These are phyloP conservation scores for Teunomyces stri DNA, from an alignment of 805 yeast species.

Conservation along the genomic window DNA sequence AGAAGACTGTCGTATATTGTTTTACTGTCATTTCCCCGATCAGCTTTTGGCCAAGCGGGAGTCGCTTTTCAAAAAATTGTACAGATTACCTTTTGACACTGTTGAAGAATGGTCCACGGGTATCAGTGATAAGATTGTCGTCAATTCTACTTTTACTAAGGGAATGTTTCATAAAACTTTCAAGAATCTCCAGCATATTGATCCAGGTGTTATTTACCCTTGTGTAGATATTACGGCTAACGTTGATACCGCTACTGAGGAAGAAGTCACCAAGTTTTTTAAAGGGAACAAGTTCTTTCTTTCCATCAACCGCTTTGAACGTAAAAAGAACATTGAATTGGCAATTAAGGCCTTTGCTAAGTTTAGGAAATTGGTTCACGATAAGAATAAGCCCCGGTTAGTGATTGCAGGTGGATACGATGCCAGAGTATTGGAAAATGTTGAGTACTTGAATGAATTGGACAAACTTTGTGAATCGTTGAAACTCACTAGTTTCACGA, in stretches of 20 bases:
- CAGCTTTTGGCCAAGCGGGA: slow-evolving; percentile 65
- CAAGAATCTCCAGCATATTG: slow-evolving; percentile 27
- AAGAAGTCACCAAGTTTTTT: slow-evolving; percentile 36
- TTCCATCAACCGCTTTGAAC: slow-evolving; percentile 86
- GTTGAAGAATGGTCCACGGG: slow-evolving; percentile 80
- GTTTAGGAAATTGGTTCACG: slow-evolving; percentile 32
- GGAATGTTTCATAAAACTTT: slow-evolving; percentile 67
- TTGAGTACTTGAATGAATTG: slow-evolving; percentile 63
- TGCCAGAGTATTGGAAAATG: slow-evolving; percentile 69
- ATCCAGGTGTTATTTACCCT: slow-evolving; percentile 66
- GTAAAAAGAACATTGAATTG: slow-evolving; percentile 75
- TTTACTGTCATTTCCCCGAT: slow-evolving; percentile 97
- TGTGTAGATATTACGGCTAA: slow-evolving; percentile 59
- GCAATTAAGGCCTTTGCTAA: slow-evolving; percentile 69
- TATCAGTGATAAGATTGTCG: slow-evolving; percentile 75
- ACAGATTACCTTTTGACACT: slow-evolving; percentile 80
- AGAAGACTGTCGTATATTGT: slow-evolving; percentile 53
- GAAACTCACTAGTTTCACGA: slow-evolving; percentile 44
- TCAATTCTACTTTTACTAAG: slow-evolving; percentile 83
- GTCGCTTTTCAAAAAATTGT: slow-evolving; percentile 54
- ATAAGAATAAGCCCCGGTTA: slow-evolving; percentile 43
- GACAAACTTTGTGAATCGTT: slow-evolving; percentile 45
- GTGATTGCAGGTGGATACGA: slow-evolving; percentile 94
- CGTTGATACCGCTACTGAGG: slow-evolving; percentile 20
- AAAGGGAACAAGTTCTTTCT: slow-evolving; percentile 47